Conservation (phyloP, 495 filamentous ascomycete species). For the Hypoxylon cercidicola region DNA sequence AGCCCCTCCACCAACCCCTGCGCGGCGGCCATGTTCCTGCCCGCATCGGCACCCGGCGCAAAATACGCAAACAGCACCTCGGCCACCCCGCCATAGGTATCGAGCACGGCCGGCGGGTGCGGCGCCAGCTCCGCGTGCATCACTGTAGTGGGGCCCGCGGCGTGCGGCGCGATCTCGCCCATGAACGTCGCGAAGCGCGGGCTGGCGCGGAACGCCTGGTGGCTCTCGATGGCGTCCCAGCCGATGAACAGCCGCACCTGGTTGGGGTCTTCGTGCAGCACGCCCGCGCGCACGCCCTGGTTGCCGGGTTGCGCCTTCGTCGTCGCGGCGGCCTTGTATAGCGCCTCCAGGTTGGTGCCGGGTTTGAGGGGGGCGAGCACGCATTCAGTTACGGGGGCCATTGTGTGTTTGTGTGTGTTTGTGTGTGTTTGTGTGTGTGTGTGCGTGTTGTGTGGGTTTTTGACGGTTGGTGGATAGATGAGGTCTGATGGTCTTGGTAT, state of each 20-base stretch:
- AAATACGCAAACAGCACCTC: slow-evolving; percentile 29
- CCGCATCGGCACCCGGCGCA: slow-evolving; percentile 11
- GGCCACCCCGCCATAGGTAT: slow-evolving; percentile 19
- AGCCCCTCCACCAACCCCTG: neutral
- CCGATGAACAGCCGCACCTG: slow-evolving; percentile 27
- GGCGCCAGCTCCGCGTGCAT: slow-evolving; percentile 24
- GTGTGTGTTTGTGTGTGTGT: neutral
- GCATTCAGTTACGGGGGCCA: slow-evolving; percentile 35
- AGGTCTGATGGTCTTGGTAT: neutral
- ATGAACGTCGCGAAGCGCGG: slow-evolving; percentile 6
- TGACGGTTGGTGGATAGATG: slow-evolving; percentile 2
- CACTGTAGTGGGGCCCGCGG: slow-evolving; percentile 2
- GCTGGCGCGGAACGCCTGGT: slow-evolving; percentile 12
- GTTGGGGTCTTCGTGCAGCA: slow-evolving; percentile 13
- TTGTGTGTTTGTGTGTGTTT: slow-evolving; percentile 8
- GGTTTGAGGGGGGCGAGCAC: slow-evolving; percentile 18
- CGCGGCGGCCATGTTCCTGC: slow-evolving; percentile 2
- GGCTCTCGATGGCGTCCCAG: slow-evolving; percentile 29
- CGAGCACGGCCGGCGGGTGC: slow-evolving; percentile 24
- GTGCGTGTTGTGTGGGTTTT: too few relatives aligned
- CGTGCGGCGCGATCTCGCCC: neutral
- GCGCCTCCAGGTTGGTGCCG: neutral
- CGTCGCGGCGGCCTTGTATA: slow-evolving; percentile 8
- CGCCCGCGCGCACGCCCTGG: slow-evolving; percentile 10
- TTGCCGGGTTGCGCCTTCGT: slow-evolving; percentile 13